Conservation (phyloP, 1,139 yeast genomes). For the Hansenula lynferdii region DNA sequence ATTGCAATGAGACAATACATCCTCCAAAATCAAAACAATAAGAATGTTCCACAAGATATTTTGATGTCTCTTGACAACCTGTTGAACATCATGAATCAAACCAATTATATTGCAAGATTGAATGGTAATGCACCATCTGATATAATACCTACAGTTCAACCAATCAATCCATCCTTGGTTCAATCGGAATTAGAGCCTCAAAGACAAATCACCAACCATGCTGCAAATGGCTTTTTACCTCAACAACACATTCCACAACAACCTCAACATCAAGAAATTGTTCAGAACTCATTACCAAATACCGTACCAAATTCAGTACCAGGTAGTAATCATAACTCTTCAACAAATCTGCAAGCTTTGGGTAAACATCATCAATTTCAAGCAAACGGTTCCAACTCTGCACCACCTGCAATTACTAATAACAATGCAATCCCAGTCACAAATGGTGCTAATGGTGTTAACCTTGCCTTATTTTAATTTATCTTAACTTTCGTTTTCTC, state of each 20-base stretch:
- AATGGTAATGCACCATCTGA: constrained; percentile 21
- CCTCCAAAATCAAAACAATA: too few relatives aligned
- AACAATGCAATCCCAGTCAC: neutral
- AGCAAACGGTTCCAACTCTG: neutral
- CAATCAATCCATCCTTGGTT: constrained; percentile 21
- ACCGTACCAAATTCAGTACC: too few relatives aligned
- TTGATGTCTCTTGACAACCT: constrained; percentile 13
- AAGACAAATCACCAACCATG: too few relatives aligned
- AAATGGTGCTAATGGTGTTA: neutral
- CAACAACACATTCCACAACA: too few relatives aligned
- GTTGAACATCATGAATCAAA: constrained; percentile 13
- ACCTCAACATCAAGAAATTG: neutral
- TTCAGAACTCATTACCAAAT: constrained; percentile 1
- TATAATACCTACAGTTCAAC: constrained; percentile 23
- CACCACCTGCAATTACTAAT: neutral
- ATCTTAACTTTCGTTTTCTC: too few relatives aligned
- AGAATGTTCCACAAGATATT: too few relatives aligned
- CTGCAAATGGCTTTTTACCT: too few relatives aligned
- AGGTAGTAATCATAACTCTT: too few relatives aligned
- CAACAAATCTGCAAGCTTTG: too few relatives aligned
- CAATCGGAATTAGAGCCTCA: constrained; percentile 12
- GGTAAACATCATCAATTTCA: too few relatives aligned
- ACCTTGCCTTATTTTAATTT: neutral
- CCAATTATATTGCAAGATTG: constrained; percentile 20
- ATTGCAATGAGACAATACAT: constrained; percentile 39